Base-by-base conservation (phyloP, 2,329 filamentous ascomycete genomes). In the Aaosphaeria arxii region DNA sequence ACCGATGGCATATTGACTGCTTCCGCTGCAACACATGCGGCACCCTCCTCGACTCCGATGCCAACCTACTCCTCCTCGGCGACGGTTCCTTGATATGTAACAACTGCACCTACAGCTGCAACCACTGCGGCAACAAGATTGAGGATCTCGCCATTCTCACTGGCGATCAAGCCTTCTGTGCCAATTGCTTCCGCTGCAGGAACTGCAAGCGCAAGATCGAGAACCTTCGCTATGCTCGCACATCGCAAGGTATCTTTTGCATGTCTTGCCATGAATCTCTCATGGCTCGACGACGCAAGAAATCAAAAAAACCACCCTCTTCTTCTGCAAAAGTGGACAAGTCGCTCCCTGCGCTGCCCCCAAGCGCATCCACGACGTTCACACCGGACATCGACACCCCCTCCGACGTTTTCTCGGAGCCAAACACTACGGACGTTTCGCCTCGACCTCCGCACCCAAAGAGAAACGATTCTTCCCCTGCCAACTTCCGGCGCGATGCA, bases 121-220 rank as follows among this genome's bases (percentile, higher is more conserved):
- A 86, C 71, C 91, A 91, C 46, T 99, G 94, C 73, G 85, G 86
- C 50, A 92, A 95, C 77, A 99, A 99, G 78, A 99, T 99, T 58
- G 94, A 99, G 70, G 94, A 99, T 69, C 79, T 97, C 53, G 94
- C 94, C 55, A 99, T 99, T 70, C 79, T 99, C 58, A 99, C 94
- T 0, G 94, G 94, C 56, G 94, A 99, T 65, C 92, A 99, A 74
- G 94, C 94, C 40, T 99, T 96, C 70, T 99, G 94, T 73, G 91
- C 91, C 40, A 92, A 89, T 48, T 99, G 94, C 74, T 99, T 99
- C 76, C 84, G 91, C 62, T 99, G 94, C 75, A 83, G 94, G 62
- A 99, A 97, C 71, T 99, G 94, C 79, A 99, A 97, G 77, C 85
- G 89, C 69, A 96, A 96, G 77, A 99, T 99, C 52, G 94, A 99